Conservation (phyloP, 1,284 basidiomycete species). For the Anthracocystis setariae region DNA sequence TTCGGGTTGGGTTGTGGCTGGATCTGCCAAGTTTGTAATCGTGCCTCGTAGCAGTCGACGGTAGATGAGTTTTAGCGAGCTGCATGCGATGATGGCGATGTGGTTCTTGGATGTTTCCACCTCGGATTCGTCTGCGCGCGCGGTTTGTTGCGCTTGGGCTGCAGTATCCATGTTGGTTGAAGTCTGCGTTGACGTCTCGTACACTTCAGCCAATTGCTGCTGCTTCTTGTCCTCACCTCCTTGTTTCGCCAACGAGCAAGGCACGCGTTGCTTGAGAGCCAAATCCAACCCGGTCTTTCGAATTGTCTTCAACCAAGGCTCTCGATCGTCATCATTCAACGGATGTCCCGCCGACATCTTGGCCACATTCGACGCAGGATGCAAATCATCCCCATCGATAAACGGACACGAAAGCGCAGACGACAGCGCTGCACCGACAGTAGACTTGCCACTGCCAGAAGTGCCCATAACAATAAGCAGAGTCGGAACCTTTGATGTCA, state of each 20-base stretch:
- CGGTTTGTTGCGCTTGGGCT: not conserved
- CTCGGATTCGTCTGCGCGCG: not conserved
- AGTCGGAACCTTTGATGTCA: conserved; percentile 6
- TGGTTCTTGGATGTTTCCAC: not conserved
- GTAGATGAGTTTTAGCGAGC: conserved; percentile 83
- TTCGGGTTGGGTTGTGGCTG: conserved; percentile 22
- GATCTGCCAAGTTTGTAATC: conserved; percentile 67
- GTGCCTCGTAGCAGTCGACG: conserved; percentile 77
- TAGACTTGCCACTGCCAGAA: conserved; percentile 78
- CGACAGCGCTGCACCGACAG: conserved; percentile 78
- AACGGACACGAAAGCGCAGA: conserved; percentile 76
- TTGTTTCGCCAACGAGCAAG: not conserved
- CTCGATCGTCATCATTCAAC: conserved; percentile 79
- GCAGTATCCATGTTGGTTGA: not conserved
- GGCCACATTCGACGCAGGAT: conserved; percentile 81
- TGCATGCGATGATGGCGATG: conserved; percentile 78
- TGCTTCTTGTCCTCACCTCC: not conserved
- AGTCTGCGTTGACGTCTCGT: conserved; percentile 14
- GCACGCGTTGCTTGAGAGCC: conserved; percentile 42
- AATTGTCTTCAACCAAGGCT: conserved; percentile 84
- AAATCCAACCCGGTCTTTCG: conserved; percentile 73
- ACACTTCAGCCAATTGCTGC: conserved; percentile 30
- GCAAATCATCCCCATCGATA: conserved; percentile 89
- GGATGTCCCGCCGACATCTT: conserved; percentile 88
- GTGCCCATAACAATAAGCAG: conserved; percentile 54